Evolutionary conservation across 208 protist genomes (phyloP), one percentile per base, ranked within the genome.

Genomic region (Wallacemonas sp.): DNA sequence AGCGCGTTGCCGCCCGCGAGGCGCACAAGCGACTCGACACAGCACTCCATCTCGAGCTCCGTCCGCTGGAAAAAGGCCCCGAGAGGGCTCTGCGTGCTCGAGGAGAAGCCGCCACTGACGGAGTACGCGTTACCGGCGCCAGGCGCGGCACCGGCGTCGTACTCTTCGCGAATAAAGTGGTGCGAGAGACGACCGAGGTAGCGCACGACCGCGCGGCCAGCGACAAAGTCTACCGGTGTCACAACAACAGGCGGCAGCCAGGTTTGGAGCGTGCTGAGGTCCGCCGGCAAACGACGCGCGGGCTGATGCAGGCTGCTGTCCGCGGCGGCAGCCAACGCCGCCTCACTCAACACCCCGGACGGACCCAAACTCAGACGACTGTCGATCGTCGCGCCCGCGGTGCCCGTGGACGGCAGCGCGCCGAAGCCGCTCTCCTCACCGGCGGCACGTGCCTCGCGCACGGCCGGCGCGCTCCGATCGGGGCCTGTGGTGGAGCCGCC

Each of bases 131-230:
- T 25, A 22, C 20, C 39, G 10, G n/a, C 52, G n/a, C 31, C 52
- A 16, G 52, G 52, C 32, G 10, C 8, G 12, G 52, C 8, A 18
- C 52, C 52, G 23, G 84, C 81, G 29, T 89, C 81, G 50, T 89
- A 79, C 55, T 76, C 67, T 49, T 96, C 89, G n/a, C 93, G 92
- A 45, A 97, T 87, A 65, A 96, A 93, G 77, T 97, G 94, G 63
- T 96, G 90, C 4, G 89, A 96, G 65, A 97, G 84, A 26, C 82
- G 82, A 26, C 91, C 91, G 10, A 97, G 65, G 67, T 95, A 94
- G 18, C 87, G 82, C 61, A 86, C 82, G 45, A 96, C 88, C n/a
- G 70, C 79, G 42, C 79, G 73, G 16, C 92, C 89, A 3, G 91
- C 76, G 3, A 97, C 75, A 70, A 84, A 96, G 67, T 92, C 88